phyloP scores from a whole-genome alignment of 2,329 filamentous ascomycete species.

The Aspergillus intermedius region DNA sequence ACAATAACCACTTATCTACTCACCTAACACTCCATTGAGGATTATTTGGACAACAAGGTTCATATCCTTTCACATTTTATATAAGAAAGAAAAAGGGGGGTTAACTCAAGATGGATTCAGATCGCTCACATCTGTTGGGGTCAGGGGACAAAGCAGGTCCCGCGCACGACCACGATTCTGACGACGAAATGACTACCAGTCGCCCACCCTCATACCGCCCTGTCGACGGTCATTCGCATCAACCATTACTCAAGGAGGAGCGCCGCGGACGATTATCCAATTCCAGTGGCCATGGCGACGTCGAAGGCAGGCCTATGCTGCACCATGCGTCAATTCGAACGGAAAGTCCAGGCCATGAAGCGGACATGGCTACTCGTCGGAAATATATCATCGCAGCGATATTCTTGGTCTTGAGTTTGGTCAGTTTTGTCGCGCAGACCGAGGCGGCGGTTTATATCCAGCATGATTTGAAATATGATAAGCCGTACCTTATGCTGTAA shows the following conservation, averaged over 20 bases:
- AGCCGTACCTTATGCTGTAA: conserved; percentile 98
- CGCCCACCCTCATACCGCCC: conserved; percentile 45
- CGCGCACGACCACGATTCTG: conserved; percentile 34
- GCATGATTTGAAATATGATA: conserved; percentile 85
- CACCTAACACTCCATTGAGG: not conserved
- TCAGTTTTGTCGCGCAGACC: conserved; percentile 89
- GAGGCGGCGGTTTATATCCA: conserved; percentile 95
- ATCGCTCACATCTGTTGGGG: conserved; percentile 19
- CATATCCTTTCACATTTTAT: not conserved
- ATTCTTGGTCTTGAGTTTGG: conserved; percentile 74
- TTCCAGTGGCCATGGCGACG: conserved; percentile 21
- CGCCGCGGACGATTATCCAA: conserved; percentile 31
- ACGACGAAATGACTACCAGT: conserved; percentile 38
- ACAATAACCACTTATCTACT: not conserved
- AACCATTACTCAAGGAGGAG: conserved; percentile 50
- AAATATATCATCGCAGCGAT: conserved; percentile 83
- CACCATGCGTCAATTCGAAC: conserved; percentile 62
- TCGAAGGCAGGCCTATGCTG: conserved; percentile 33
- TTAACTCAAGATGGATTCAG: conserved; percentile 26
- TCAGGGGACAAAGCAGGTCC: conserved; percentile 21
- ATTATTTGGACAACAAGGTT: not conserved
- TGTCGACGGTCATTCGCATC: conserved; percentile 43
- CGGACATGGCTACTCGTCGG: conserved; percentile 61
- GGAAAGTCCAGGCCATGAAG: conserved; percentile 61
- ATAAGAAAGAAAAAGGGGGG: not conserved